Percentiles rank a stretch among this genome's conserved stretches.
These are phyloP conservation scores for Tricholoma flavovirens DNA, from an alignment of 768 basidiomycete genomes.

Conservation along the genomic window DNA sequence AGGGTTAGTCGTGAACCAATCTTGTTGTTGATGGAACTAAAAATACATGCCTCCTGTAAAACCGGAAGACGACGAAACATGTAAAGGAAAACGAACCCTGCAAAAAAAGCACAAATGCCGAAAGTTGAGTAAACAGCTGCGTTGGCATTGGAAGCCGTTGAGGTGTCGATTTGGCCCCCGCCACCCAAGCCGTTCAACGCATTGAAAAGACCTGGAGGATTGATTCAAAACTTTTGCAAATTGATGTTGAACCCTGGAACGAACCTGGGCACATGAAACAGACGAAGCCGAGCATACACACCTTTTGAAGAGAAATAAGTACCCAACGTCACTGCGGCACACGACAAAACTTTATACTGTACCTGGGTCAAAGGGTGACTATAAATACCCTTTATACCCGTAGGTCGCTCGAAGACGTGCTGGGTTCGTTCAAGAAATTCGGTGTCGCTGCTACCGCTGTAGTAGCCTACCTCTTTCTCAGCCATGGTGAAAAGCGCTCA, in stretches of 20 bases:
- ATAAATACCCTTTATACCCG: conserved; percentile 17
- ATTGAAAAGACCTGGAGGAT: conserved; percentile 64
- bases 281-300: conserved; percentile 62
- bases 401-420: conserved; percentile 17
- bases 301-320: conserved; percentile 14
- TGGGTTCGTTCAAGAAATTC: conserved; percentile 4
- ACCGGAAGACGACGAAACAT: not conserved
- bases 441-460: conserved; percentile 10
- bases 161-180: conserved; percentile 65
- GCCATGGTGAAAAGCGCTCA: conserved; percentile 11
- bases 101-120: conserved; percentile 37
- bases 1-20: conserved; percentile 72
- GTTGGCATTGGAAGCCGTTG: conserved; percentile 65
- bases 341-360: not conserved
- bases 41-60: not conserved
- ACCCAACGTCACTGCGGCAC: not conserved
- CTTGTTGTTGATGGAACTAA: conserved; percentile 73
- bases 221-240: not conserved
- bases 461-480: conserved; percentile 17
- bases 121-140: conserved; percentile 59
- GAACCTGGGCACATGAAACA: conserved; percentile 59
- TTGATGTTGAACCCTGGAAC: conserved; percentile 11
- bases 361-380: conserved; percentile 21
- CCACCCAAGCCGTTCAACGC: conserved; percentile 75
- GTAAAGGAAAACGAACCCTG: conserved; percentile 17